Base-by-base conservation (phyloP, 2,329 filamentous ascomycete species). In the Phoma sp. region DNA sequence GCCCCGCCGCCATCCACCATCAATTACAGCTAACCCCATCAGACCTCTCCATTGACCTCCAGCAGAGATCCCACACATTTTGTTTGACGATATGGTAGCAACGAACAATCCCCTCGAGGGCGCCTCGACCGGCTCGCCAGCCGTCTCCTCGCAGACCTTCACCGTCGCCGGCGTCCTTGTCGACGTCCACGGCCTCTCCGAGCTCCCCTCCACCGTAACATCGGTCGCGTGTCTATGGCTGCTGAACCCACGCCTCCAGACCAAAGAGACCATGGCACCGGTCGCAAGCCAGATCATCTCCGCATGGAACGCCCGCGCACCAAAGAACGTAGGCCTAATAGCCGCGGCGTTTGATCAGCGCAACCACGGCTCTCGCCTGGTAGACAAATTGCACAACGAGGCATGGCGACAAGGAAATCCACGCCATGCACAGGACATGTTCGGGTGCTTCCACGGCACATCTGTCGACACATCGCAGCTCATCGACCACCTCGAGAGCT, bases 371-470 rank as follows among this genome's bases (percentile, higher is more conserved):
- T 82, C 84, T 2, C 80, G 95, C 49, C 75, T 86, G 55, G 84
- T 93, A 2, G 82, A 88, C 64, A 77, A 83, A 7, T 63, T 81
- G 14, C 86, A 89, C 24, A 98, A 97, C 72, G 80, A 88, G 63
- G 82, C 88, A 4, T 98, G 93, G 93, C 83, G 84, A 38, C 76
- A 84, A 33, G 92, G 91, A 27, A 96, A 97, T 70, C 79, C 82
- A 7, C 84, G 81, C 6, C 95, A 98, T 77, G 93, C 92, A 0
- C 86, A 91, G 70, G 95, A 99, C 74, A 96, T 99, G 92, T 92
- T 95, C 71, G 86, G 85, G 27, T 85, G 86, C 57, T 88, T 93
- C 55, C 84, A 84, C 61, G 86, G 85, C 47, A 93, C 90, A 0
- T 88, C 89, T 11, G 76, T 79, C n/a, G 93, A 98, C 72, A 87